Base-by-base conservation (phyloP, 2,329 filamentous ascomycete genomes). In the Apiospora aurea region DNA sequence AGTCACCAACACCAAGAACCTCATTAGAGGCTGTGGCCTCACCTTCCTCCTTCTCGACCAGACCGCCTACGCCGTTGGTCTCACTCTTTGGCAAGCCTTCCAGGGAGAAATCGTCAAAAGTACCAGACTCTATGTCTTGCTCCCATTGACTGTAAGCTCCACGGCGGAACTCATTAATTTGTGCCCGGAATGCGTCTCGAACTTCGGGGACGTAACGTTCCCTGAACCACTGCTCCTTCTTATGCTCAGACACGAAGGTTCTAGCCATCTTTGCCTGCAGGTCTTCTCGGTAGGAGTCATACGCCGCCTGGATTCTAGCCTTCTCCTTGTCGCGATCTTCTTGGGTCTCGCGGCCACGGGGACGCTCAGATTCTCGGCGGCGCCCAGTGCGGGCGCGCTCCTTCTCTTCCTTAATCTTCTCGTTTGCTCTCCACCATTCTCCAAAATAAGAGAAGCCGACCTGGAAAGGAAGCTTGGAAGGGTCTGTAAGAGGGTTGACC, bases 151-250 rank as follows among this genome's bases (percentile, higher is more conserved):
- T 89, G 81, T 96, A 98, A 70, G 91, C 90, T 18, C 89, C 90
- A 53, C 92, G 90, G 67, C 97, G 92, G 79, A 94, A 95, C 67
- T 95, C 92, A 81, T 92, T 93, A 70, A 98, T 85, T 78, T 94
- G 92, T 73, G 86, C 85, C 71, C 93, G 91, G 78, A 98, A 90
- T 1, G 89, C 87, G 75, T 95, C 92, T 70, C 94, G 88, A 71
- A 96, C 90, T 76, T 96, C 94, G 0, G 94, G 90, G 43, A 97
- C 92, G 78, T 99, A 99, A 80, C 94, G 92, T 83, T 99, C 96
- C 77, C 92, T 94, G 84, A 99, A 99, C 96, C 96, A 99, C 80
- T 99, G 96, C 81, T 99, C 96, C 61, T 91, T 91, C 81, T 97
- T 97, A 83, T 99, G 96, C 77, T 95, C 93, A 69, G 92, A 90